Percentiles rank a stretch among this genome's conserved stretches.
These are phyloP conservation scores for Macrophomina tecta DNA, from an alignment of 2,329 filamentous ascomycete species.

Conservation along the genomic window DNA sequence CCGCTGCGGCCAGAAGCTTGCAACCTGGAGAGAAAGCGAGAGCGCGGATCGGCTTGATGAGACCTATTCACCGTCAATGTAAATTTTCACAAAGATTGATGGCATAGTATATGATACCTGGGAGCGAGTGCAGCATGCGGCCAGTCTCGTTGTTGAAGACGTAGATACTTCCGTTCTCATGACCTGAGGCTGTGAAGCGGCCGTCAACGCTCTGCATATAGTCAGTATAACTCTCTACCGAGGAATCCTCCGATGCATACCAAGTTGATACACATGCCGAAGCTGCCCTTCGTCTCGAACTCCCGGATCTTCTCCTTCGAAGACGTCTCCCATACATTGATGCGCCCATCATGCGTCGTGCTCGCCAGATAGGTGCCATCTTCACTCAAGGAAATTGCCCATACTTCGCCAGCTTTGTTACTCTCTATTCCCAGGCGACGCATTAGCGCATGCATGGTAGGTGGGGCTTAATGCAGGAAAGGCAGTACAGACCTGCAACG, in stretches of 20 bases:
- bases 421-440: slow-evolving; percentile 43
- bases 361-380: slow-evolving; percentile 85
- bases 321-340: slow-evolving; percentile 82
- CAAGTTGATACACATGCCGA: slow-evolving; percentile 86
- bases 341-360: slow-evolving; percentile 83
- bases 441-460: neutral
- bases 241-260: slow-evolving; percentile 46
- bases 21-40: slow-evolving; percentile 88
- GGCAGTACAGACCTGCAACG: slow-evolving; percentile 47
- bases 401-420: slow-evolving; percentile 73
- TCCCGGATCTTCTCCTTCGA: slow-evolving; percentile 70
- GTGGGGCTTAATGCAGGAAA: neutral
- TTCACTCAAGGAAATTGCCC: slow-evolving; percentile 85
- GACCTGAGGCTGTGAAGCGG: slow-evolving; percentile 85
- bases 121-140: slow-evolving; percentile 80
- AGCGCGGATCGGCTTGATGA: slow-evolving; percentile 84
- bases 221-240: neutral
- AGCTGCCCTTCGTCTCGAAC: slow-evolving; percentile 92
- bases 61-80: slow-evolving; percentile 58
- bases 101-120: neutral
- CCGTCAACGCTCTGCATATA: slow-evolving; percentile 69
- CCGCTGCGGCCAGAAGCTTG: slow-evolving; percentile 84
- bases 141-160: slow-evolving; percentile 94
- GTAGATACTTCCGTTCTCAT: slow-evolving; percentile 90
- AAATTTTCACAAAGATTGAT: too few species aligned